These are phyloP conservation scores for Nakaseomyces uthaithaninus DNA, from an alignment of 1,139 yeast species.

Conservation along the genomic window DNA sequence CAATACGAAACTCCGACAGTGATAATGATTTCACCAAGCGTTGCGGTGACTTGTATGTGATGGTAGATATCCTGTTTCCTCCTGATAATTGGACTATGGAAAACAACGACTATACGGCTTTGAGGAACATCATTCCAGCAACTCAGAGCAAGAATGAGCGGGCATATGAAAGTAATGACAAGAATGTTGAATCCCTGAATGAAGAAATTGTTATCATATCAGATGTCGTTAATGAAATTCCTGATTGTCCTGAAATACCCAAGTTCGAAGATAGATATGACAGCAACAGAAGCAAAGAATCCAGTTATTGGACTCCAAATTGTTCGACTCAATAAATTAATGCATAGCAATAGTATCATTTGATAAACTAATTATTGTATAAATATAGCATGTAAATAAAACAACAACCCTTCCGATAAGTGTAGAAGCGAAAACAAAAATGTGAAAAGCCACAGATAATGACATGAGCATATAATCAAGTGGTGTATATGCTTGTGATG, in stretches of 20 bases:
- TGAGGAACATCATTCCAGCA: conserved; percentile 5
- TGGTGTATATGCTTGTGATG: background rate
- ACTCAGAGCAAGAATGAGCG: background rate
- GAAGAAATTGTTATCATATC: background rate
- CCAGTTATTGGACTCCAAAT: conserved; percentile 2
- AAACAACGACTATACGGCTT: conserved; percentile 24
- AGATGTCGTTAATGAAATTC: conserved; percentile 8
- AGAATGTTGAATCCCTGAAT: background rate
- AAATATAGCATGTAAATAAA: conserved; percentile 4
- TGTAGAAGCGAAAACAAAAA: background rate
- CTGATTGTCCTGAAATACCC: conserved; percentile 9
- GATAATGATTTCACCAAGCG: conserved; percentile 16
- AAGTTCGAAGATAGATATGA: conserved; percentile 3
- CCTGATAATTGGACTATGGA: conserved; percentile 72
- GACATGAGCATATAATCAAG: no score
- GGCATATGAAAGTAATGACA: background rate
- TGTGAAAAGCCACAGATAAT: no score
- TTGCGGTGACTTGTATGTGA: conserved; percentile 69
- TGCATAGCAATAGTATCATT: background rate
- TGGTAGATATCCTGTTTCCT: conserved; percentile 72
- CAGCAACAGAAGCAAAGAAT: background rate
- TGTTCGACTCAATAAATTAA: background rate
- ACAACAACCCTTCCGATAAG: background rate
- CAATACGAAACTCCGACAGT: conserved; percentile 37
- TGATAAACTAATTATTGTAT: background rate